Base-by-base conservation (phyloP, 2,329 filamentous ascomycete species). In the Penicillium sp. region DNA sequence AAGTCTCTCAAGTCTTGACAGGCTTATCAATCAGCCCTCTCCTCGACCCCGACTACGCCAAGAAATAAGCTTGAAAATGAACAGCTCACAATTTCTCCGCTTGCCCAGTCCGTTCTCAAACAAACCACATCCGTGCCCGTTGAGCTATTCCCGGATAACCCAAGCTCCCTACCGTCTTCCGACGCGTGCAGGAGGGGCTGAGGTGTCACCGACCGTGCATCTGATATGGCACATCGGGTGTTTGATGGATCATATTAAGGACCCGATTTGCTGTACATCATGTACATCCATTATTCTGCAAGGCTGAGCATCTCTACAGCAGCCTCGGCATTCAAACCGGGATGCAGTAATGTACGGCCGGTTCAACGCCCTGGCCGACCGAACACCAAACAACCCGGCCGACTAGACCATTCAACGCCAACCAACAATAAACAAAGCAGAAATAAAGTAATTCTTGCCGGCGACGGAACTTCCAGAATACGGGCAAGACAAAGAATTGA, bases 191-290 rank as follows among this genome's bases (percentile, higher is more conserved):
- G 55, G 50, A 43, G 41, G 41, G 24, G 37, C n/a, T 59, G 53
- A 59, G 50, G 40, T 52, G 54, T 50, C 53, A 53, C 47, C 49
- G 47, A 46, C 52, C 53, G 53, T 59, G 57, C 56, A 51, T 51
- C 11, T 31, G 14, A 7, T 35, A 36, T 37, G 44, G 49, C 39
- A 19, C 18, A 22, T 50, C 54, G 36, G 46, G 54, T 35, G 37
- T 43, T 55, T 50, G 37, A 55, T 43, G 37, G 37, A 50, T 56
- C 54, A 44, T 47, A 50, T 56, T 46, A 36, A 49, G 43, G 43
- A 14, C 27, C n/a, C 31, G 46, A 49, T 35, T 31, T 49, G 46
- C 27, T 35, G 11, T 35, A 33, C 27, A 22, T 19, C 43, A 31
- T 49, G 11, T 14, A 11, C 19, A 11, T 18, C n/a, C 22, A 14